Base-by-base conservation (phyloP, 768 basidiomycete genomes). In the Rickenella mellea region DNA sequence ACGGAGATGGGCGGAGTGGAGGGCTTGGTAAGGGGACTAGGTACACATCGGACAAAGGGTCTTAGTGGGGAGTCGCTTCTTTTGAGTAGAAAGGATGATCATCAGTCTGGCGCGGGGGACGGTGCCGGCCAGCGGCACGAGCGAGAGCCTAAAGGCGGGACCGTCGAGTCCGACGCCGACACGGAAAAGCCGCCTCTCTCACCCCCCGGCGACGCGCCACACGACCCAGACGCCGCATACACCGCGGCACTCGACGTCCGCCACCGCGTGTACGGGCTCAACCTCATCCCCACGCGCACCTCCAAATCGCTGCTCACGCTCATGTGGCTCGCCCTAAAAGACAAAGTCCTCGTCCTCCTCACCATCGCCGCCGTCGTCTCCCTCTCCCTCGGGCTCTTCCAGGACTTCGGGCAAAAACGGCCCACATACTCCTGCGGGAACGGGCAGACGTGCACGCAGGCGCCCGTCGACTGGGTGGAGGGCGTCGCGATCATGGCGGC, bases 381-480 rank as follows among this genome's bases (percentile, higher is more conserved):
- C 12, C 70, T 99, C 33, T 92, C 91, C 10, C 76, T 98, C 11
- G 96, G 96, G 15, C 65, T 99, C 22, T 96, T 96, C 62, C 86
- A 94, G 58, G 90, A 92, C 56, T 84, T 97, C 56, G 94, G 93
- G 9, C 70, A 71, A 0, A 67, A 78, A 1, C 73, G 74, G 4
- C 68, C 77, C 7, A 48, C 63, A 1, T 66, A 64, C 27, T 41
- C 53, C 17, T 66, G 56, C 58, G 53, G 53, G 39, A 45, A 45
- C 12, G 48, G 57, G 8, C 47, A 49, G 24, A 57, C 59, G 2
- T 67, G 66, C 45, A 47, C 48, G 6, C 70, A 83, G 32, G 81
- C 92, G 1, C 78, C 80, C 14, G 89, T 98, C 12, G 92, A 97
- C 53, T 97, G 94, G 94, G 92, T 99, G 0, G 94, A 98, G 66